Base-by-base conservation (phyloP, 2,329 filamentous ascomycete species). In the Aspergillus clavatus region DNA sequence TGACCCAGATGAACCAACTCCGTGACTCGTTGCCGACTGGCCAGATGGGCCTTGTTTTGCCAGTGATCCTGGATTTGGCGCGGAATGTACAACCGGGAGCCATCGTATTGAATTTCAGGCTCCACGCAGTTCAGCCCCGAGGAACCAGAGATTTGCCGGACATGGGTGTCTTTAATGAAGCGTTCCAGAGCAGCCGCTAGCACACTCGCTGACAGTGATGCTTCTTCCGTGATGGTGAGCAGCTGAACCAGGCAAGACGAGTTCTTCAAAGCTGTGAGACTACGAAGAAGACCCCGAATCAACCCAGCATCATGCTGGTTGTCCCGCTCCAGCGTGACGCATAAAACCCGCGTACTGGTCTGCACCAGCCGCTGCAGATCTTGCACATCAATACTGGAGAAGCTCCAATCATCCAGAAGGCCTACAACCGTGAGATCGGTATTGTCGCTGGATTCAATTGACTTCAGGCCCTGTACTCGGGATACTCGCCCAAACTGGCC, bases 221-320 rank as follows among this genome's bases (percentile, higher is more conserved):
- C 14, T 10, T n/a, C 19, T 21, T 44, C 28, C 4, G 2, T 2
- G 23, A 40, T 27, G 2, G 14, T 36, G 16, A 47, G 45, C 21
- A 40, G 27, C 26, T 47, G 45, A 12, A 47, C 12, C n/a, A 21
- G 36, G 2, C 40, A 36, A 18, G 43, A 42, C 4, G 26, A 14
- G 10, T 27, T 38, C 12, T 47, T 38, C 4, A 21, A 6, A 6
- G 36, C 11, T 3, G 31, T 18, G 7, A 10, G 18, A n/a, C 27
- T 29, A 10, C 45, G 45, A n/a, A 47, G 19, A 26, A 47, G 21
- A 2, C 41, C 45, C 29, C 43, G 40, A 5, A n/a, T 40, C 40
- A 49, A 2, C 14, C 27, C 27, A 29, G 2, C 27, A n/a, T 29
- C 14, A 4, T 11, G 27, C 27, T 14, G 27, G 14, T 12, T n/a